Conservation (phyloP, 129 eudicot genomes). For the Scalesia atractyloides region DNA sequence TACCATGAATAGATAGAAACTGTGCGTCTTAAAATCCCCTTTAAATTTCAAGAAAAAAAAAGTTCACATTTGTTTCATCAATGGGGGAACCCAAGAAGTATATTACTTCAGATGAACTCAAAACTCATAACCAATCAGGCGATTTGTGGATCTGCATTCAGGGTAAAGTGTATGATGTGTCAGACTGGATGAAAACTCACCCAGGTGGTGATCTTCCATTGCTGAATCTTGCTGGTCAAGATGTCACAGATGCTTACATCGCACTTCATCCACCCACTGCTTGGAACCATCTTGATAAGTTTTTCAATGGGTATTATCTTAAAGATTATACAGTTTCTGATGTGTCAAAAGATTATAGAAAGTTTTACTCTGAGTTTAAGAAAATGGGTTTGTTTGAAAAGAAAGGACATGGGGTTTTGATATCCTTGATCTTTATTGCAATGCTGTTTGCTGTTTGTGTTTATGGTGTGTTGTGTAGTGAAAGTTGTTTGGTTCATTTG, state of each 20-base stretch:
- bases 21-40: constrained; percentile 14
- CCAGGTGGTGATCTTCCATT: constrained; percentile 71
- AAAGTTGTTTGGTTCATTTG: constrained; percentile 42
- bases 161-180: constrained; percentile 66
- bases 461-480: constrained; percentile 52
- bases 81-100: constrained; percentile 52
- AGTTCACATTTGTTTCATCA: constrained; percentile 12
- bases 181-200: constrained; percentile 58
- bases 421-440: constrained; percentile 35
- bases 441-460: constrained; percentile 44
- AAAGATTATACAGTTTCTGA: constrained; percentile 64
- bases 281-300: constrained; percentile 50
- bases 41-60: constrained; percentile 16
- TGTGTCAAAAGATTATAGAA: constrained; percentile 62
- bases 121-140: constrained; percentile 55
- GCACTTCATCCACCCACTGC: constrained; percentile 56
- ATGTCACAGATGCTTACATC: constrained; percentile 66
- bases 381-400: constrained; percentile 65
- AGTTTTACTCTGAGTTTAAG: constrained; percentile 47
- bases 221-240: constrained; percentile 67
- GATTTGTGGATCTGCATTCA: constrained; percentile 78
- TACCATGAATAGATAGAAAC: constrained; percentile 22
- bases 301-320: constrained; percentile 54
- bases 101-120: constrained; percentile 60
- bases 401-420: constrained; percentile 51